Base-by-base conservation (phyloP, 257 asterid species). In the Jacaranda mimosifolia region DNA sequence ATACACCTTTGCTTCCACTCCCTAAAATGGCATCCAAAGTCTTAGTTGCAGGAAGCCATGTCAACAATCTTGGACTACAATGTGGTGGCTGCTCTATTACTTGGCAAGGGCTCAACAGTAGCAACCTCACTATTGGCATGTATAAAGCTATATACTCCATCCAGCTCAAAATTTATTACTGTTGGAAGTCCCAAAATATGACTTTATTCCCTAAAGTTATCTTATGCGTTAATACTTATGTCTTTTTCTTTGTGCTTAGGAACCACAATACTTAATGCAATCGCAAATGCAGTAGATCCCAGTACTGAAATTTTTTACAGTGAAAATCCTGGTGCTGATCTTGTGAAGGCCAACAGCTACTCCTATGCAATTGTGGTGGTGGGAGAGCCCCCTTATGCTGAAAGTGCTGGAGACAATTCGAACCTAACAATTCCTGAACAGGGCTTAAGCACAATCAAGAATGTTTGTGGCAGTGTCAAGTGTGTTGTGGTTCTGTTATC, bases 351-450 rank as follows among this genome's bases (percentile, higher is more conserved):
- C 59, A 82, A 38, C 11, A 73, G 83, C 3, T 84, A 83, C 17
- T 71, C 81, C 15, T 87, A 86, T 11, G 88, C 88, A 3, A 74
- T 87, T 39, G 92, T 89, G 8, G 94, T 81, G 0, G 88, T 87
- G 5, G 92, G 94, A n/a, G 94, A 89, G 80, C 19, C 10, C 14
- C 83, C 92, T 11, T 89, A 89, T 46, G 87, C 88, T 0, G 94
- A 89, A 70, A 36, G 72, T 3, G 56, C 58, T 0, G 92, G 94
- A 4, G 94, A 89, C 81, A 84, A 63, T 42, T 15, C 26, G 21
- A 80, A 87, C 76, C 67, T 87, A 1, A 87, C 86, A 0, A 81
- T 89, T 53, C 79, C 87, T 1, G 82, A 80, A 11, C 77, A 82
- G 9, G 89, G 92, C 3, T 65, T 70, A 15, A 42, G 40, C 35